Evolutionary conservation across 768 basidiomycete species (phyloP), one percentile per base, ranked within the genome.

Genomic region (Boletellus sp.): DNA sequence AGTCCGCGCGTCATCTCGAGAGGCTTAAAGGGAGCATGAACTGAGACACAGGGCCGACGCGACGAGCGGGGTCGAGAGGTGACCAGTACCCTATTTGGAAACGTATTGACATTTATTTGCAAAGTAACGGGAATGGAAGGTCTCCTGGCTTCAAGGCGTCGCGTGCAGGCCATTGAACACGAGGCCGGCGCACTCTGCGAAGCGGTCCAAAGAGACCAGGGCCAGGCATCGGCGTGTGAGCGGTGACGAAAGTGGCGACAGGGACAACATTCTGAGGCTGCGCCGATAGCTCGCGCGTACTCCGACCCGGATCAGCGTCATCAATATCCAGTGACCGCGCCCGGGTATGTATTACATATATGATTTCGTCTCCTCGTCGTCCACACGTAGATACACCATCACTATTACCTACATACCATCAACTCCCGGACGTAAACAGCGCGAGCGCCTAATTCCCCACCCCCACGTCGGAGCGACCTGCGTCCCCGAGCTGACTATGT

Each of bases 1-100:
- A 60, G 57, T 6, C 72, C 72, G 33, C 74, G 73, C 32, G 71
- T 66, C 74, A 76, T 76, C 51, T 41, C 23, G 15, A 40, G 20
- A 20, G 37, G 47, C 23, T n/a, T 46, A 17, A 37, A 19, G 32
- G 24, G 42, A 48, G 34, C 40, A 41, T 47, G 20, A 32, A 56
- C 45, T 20, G 16, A 42, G 9, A 52, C 53, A 62, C 53, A 54
- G 62, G 62, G 48, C 24, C 20, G 45, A 48, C 51, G 46, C 55
- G 55, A 57, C 56, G 32, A 49, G 40, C 44, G 24, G 26, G n/a
- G 13, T 36, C 16, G 17, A 45, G 17, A 13, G 48, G 60, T 26
- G 36, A 17, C 16, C 20, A 19, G 10, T 54, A 22, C 62, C 59
- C 49, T 17, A 64, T 62, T 52, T 48, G 53, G 62, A 51, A 59